Evolutionary conservation across 495 filamentous ascomycete genomes (phyloP).

Genomic region (Neurospora sp.): DNA sequence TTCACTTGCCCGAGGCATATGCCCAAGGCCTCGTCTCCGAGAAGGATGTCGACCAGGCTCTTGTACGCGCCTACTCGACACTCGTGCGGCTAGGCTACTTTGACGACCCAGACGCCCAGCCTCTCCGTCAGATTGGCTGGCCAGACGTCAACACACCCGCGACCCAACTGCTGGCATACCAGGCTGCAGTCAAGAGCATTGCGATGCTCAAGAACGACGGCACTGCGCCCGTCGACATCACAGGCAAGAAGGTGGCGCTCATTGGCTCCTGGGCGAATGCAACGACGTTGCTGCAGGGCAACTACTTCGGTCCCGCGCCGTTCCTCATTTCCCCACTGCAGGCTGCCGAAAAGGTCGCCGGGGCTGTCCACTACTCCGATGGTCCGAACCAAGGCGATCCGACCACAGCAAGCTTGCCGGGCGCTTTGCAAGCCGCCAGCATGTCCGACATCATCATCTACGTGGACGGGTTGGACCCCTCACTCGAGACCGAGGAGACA

Average conservation of each 20-base stretch:
- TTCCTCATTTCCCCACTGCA: slow-evolving; percentile 24
- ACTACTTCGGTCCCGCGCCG: slow-evolving; percentile 29
- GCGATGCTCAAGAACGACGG: slow-evolving; percentile 34
- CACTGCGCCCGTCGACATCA: slow-evolving; percentile 12
- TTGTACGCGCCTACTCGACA: slow-evolving; percentile 19
- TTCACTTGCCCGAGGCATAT: slow-evolving; percentile 16
- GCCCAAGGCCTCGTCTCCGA: slow-evolving; percentile 20
- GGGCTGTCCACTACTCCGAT: slow-evolving; percentile 11
- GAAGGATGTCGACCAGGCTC: slow-evolving; percentile 18
- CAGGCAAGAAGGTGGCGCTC: slow-evolving; percentile 23
- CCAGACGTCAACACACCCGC: slow-evolving; percentile 21
- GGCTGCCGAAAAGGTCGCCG: slow-evolving; percentile 23
- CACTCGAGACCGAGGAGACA: slow-evolving; percentile 25
- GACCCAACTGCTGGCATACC: slow-evolving; percentile 24
- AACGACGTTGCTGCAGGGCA: slow-evolving; percentile 24
- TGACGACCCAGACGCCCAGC: slow-evolving; percentile 12
- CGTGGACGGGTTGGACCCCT: slow-evolving; percentile 32
- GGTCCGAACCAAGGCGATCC: slow-evolving; percentile 25
- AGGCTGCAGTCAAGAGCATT: slow-evolving; percentile 23
- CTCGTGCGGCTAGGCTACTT: slow-evolving; percentile 24
- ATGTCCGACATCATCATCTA: slow-evolving; percentile 31
- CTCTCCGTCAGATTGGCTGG: slow-evolving; percentile 21
- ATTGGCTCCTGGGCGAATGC: slow-evolving; percentile 32
- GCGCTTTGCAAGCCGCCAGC: slow-evolving; percentile 21
- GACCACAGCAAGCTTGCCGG: slow-evolving; percentile 47